Percentiles rank a stretch among this genome's conserved stretches.
phyloP scores from a whole-genome alignment of 2,329 filamentous ascomycete species.

The Hymenoscyphus infarciens region DNA sequence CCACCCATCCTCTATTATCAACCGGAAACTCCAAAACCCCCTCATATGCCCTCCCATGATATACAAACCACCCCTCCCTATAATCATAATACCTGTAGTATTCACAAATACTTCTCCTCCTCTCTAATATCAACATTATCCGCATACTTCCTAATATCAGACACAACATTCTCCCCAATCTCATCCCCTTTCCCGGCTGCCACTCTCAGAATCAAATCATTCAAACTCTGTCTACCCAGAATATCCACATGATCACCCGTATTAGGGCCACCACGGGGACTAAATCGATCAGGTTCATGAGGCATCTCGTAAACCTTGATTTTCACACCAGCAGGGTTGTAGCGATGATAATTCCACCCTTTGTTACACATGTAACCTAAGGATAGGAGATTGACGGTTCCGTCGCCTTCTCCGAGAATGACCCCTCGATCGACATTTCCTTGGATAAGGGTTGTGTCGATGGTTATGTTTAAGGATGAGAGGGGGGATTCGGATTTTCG shows the following conservation, averaged over 20 bases:
- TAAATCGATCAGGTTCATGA: constrained; percentile 91
- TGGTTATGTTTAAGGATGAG: constrained; percentile 68
- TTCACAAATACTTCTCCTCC: constrained; percentile 17
- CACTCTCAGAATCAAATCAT: constrained; percentile 83
- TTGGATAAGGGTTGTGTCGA: constrained; percentile 61
- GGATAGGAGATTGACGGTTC: constrained; percentile 89
- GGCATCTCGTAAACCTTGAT: constrained; percentile 93
- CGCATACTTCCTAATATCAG: constrained; percentile 78
- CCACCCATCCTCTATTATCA: no score
- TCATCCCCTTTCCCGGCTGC: constrained; percentile 79
- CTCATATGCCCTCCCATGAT: no score
- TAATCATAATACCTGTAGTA: no score
- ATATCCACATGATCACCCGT: constrained; percentile 96
- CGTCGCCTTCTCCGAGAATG: constrained; percentile 93
- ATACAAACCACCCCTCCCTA: no score
- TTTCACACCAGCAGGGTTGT: constrained; percentile 80
- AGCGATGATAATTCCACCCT: constrained; percentile 90
- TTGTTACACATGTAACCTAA: constrained; percentile 95
- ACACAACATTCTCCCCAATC: constrained; percentile 74
- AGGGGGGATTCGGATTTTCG: constrained; percentile 62
- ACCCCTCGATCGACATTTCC: constrained; percentile 77
- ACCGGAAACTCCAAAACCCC: no score
- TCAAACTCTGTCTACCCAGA: constrained; percentile 79
- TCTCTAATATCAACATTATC: constrained; percentile 69
- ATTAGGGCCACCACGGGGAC: constrained; percentile 67